Evolutionary conservation across 768 basidiomycete genomes (phyloP), one percentile per base, ranked within the genome.

Genomic region (Rhodotorula taiwanensis): DNA sequence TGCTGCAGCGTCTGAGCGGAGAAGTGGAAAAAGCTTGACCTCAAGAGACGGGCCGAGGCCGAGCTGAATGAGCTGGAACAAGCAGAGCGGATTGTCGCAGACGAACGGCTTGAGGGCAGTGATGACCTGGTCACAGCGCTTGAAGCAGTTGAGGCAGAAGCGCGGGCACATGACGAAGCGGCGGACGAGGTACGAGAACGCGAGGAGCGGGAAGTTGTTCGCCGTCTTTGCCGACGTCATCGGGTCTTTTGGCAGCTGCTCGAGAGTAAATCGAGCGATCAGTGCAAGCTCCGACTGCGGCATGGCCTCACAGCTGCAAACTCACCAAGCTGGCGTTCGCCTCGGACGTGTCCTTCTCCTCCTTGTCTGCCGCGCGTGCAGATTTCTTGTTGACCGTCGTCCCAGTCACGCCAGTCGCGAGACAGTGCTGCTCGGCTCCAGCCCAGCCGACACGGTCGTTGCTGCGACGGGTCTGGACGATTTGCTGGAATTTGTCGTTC

Each of bases 81-180:
- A 76, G 74, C 86, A 88, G 8, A 88, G 78, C 56, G 80, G 80
- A 8, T 79, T 79, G 58, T 81, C 79, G 72, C 86, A 88, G 30
- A 88, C 85, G 71, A 86, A 87, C 2, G 86, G 86, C 72, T 86
- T 85, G 43, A 58, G 58, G 5, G 58, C 49, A 5, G 49, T 43
- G 44, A 79, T 80, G 67, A 81, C 50, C 47, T 48, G 42, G 48
- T 55, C 34, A 39, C 28, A 48, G 20, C 30, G 59, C 61, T 57
- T 81, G 70, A 86, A 85, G 74, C 86, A 87, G n/a, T 86, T 83
- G n/a, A 85, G 78, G 68, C 86, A 88, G 74, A 82, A 86, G 27
- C 82, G 79, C 0, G 83, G 82, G 68, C 84, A 87, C 27, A 87
- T 78, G 83, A 86, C 62, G 43, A 55, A 76, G 21, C 86, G 81